Evolutionary conservation across 768 basidiomycete genomes (phyloP).

Genomic region (Cystofilobasidium bisporidii): DNA sequence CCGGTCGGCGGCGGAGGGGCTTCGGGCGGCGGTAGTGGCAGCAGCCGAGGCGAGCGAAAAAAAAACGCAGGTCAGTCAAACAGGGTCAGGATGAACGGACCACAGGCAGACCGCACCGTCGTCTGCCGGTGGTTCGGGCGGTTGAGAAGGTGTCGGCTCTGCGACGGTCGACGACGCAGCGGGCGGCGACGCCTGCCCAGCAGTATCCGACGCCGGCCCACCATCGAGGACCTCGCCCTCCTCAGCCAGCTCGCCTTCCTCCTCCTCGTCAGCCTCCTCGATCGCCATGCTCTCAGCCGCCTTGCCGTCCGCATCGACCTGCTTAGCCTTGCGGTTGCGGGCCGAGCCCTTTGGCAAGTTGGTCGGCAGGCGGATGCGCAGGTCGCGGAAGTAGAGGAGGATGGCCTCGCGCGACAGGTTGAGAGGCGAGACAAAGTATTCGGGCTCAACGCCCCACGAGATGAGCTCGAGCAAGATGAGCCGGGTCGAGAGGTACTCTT

Average conservation of each 20-base stretch:
- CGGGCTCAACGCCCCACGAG: slow-evolving; percentile 24
- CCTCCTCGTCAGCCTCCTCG: slow-evolving; percentile 8
- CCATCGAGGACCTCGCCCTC: background rate
- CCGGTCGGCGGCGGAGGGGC: too few relatives aligned
- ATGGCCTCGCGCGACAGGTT: slow-evolving; percentile 23
- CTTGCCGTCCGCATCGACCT: background rate
- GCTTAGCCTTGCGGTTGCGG: background rate
- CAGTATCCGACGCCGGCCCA: background rate
- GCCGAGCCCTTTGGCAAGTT: slow-evolving; percentile 12
- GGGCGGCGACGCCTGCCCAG: too few relatives aligned
- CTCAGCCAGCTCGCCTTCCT: slow-evolving; percentile 7
- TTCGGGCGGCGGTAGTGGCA: too few relatives aligned
- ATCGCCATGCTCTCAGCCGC: background rate
- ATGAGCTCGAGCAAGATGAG: slow-evolving; percentile 23
- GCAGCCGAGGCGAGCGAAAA: too few relatives aligned
- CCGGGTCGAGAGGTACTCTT: slow-evolving; percentile 15
- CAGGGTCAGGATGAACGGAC: too few relatives aligned
- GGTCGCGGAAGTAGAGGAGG: slow-evolving; percentile 21
- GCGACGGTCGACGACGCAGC: too few relatives aligned
- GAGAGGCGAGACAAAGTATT: slow-evolving; percentile 20
- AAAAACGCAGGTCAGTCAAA: too few relatives aligned
- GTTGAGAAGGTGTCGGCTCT: too few relatives aligned
- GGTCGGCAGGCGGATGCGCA: slow-evolving; percentile 23
- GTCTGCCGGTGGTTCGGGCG: too few relatives aligned
- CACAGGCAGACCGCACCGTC: too few relatives aligned